Conservation (phyloP, 1,139 yeast species). For the Scheffersomyces lignicola region DNA sequence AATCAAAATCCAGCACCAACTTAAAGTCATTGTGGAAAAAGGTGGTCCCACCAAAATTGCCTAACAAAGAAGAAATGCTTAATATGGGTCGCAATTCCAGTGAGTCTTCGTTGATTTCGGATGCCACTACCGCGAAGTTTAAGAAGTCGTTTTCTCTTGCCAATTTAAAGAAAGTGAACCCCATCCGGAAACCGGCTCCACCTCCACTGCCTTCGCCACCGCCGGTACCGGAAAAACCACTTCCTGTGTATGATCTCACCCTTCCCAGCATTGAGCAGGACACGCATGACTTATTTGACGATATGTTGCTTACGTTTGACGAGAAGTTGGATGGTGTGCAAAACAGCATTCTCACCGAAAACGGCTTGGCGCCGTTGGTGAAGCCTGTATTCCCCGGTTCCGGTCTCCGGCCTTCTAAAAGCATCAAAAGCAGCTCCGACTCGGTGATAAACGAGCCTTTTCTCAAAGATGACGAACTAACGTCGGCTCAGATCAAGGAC, state of each 20-base stretch:
- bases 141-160: slow-evolving; percentile 17
- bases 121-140: slow-evolving; percentile 4
- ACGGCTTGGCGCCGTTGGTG: not conserved
- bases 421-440: slow-evolving; percentile 1
- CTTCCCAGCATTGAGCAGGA: slow-evolving; percentile 37
- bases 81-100: not conserved
- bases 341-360: not conserved
- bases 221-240: slow-evolving; percentile 5
- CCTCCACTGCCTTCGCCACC: slow-evolving; percentile 5
- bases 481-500: slow-evolving; percentile 43
- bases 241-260: slow-evolving; percentile 8
- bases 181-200: not conserved
- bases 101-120: not conserved
- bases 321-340: slow-evolving; percentile 16
- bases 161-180: slow-evolving; percentile 12
- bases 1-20: slow-evolving; percentile 8
- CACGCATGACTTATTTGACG: slow-evolving; percentile 28
- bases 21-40: slow-evolving; percentile 14
- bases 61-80: not conserved
- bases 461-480: slow-evolving; percentile 45
- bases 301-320: slow-evolving; percentile 31
- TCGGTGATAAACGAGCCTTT: slow-evolving; percentile 29
- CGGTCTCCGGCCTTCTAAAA: not conserved
- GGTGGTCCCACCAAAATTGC: slow-evolving; percentile 3
- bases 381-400: not conserved